Base-by-base conservation (phyloP, 2,329 filamentous ascomycete genomes). In the Stylonectria norvegica region DNA sequence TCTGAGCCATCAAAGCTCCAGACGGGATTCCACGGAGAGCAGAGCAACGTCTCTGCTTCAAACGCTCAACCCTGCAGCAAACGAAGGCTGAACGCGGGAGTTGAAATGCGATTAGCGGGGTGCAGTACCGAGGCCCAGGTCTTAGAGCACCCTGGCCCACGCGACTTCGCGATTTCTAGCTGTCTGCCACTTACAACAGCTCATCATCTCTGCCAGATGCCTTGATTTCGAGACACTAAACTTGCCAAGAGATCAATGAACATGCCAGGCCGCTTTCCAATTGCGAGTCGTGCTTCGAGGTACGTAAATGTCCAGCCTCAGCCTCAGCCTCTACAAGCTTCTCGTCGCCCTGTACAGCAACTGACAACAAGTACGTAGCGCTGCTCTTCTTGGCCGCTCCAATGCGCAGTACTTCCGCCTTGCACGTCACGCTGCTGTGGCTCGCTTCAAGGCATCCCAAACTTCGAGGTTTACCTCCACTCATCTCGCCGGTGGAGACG, bases 201-300 rank as follows among this genome's bases (percentile, higher is more conserved):
- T 25, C n/a, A n/a, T 25, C 22, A 25, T 12, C 12, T 7, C 22
- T 25, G 22, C 22, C 7, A 25, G 12, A 7, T 8, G 12, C 22
- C 22, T 25, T n/a, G n/a, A 25, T 7, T 25, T 25, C 12, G 22
- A 25, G 22, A 25, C 22, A 25, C 22, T n/a, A n/a, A n/a, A n/a
- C n/a, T n/a, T n/a, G n/a, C n/a, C n/a, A n/a, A n/a, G n/a, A n/a
- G 15, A 9, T 29, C 27, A n/a, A n/a, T 18, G 15, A 37, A 34
- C 30, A 57, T 57, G 54, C 44, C 57, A 30, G 37, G 44, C 27
- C 52, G 44, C 30, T 32, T 57, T 20, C 32, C 43, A 22, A 20
- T 34, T 11, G 32, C 29, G 12, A 36, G 40, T 47, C 46, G 46
- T 30, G 37, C 35, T 35, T 47, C 45, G 22, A 36, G 50, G 54